Evolutionary conservation across 2,329 filamentous ascomycete genomes (phyloP).

Genomic region (Ceratocystiopsis sp.): DNA sequence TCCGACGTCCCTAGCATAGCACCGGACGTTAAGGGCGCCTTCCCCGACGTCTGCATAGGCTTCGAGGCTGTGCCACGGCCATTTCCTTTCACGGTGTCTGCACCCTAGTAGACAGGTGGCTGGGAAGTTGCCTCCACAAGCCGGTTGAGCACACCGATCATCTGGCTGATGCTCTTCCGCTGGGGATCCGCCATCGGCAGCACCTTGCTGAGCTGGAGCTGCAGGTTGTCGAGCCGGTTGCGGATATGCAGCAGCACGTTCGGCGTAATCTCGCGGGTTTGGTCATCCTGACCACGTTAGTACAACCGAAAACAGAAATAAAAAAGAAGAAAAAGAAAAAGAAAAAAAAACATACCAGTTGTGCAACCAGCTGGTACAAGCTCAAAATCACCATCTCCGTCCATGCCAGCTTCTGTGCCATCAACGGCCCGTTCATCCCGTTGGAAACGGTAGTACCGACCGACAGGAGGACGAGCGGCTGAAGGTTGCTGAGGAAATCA

Average conservation of each 20-base stretch:
- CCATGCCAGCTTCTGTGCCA: slow-evolving; percentile 41
- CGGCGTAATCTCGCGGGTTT: slow-evolving; percentile 37
- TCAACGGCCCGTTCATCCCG: slow-evolving; percentile 33
- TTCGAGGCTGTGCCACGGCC: no score
- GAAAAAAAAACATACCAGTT: slow-evolving; percentile 27
- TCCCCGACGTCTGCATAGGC: no score
- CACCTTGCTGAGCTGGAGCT: slow-evolving; percentile 30
- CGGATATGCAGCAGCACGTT: slow-evolving; percentile 39
- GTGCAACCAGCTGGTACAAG: slow-evolving; percentile 29
- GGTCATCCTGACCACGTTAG: slow-evolving; percentile 25
- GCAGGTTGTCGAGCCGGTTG: slow-evolving; percentile 33
- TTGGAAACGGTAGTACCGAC: slow-evolving; percentile 47
- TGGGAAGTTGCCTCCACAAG: slow-evolving; percentile 12
- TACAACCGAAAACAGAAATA: no score
- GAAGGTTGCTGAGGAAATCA: slow-evolving; percentile 36
- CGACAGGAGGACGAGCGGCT: slow-evolving; percentile 44
- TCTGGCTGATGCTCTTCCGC: slow-evolving; percentile 28
- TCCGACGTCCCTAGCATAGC: no score
- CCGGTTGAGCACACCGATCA: slow-evolving; percentile 21
- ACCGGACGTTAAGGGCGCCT: no score
- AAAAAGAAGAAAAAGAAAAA: not conserved
- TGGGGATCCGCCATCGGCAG: slow-evolving; percentile 18
- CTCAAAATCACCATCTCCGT: slow-evolving; percentile 41
- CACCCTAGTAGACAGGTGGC: not conserved
- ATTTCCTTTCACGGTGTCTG: no score